Evolutionary conservation across 2,329 filamentous ascomycete genomes (phyloP).

Genomic region (Epichloe brachyelytri): DNA sequence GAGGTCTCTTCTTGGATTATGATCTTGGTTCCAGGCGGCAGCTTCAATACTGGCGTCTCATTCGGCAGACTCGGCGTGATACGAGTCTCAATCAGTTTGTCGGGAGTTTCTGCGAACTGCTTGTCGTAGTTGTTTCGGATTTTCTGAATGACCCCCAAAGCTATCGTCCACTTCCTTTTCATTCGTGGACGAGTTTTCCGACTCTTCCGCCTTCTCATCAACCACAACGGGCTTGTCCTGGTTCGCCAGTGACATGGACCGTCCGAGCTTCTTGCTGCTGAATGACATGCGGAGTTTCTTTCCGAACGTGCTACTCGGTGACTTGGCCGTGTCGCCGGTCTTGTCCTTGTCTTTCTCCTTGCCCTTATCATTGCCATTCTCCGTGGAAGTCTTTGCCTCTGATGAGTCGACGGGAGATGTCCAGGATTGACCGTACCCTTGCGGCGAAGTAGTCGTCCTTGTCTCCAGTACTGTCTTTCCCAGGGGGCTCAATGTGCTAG

Average conservation of each 20-base stretch:
- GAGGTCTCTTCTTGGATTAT: conserved; percentile 57
- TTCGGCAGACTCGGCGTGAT: conserved; percentile 57
- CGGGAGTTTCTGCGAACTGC: conserved; percentile 42
- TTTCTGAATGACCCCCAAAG: conserved; percentile 57
- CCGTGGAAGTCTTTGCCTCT: conserved; percentile 36
- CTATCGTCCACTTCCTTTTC: conserved; percentile 66
- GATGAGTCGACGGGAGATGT: conserved; percentile 27
- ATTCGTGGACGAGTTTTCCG: conserved; percentile 48
- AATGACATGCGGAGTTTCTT: conserved; percentile 82
- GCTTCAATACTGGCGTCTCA: conserved; percentile 65
- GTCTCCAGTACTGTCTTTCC: conserved; percentile 51
- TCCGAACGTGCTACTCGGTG: conserved; percentile 53
- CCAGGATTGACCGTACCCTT: conserved; percentile 18
- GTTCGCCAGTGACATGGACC: conserved; percentile 45
- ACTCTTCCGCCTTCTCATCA: conserved; percentile 66
- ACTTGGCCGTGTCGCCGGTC: conserved; percentile 39
- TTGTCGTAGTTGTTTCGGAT: conserved; percentile 64
- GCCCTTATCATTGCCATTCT: conserved; percentile 31
- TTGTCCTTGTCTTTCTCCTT: conserved; percentile 32
- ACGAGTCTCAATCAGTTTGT: conserved; percentile 43
- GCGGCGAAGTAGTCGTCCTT: conserved; percentile 68
- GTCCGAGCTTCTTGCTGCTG: conserved; percentile 70
- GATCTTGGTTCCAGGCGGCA: conserved; percentile 53
- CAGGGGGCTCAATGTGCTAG: conserved; percentile 35
- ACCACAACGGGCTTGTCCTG: conserved; percentile 59